phyloP scores from a whole-genome alignment of 306 rosid genomes.

The Crataegus laevigata region DNA sequence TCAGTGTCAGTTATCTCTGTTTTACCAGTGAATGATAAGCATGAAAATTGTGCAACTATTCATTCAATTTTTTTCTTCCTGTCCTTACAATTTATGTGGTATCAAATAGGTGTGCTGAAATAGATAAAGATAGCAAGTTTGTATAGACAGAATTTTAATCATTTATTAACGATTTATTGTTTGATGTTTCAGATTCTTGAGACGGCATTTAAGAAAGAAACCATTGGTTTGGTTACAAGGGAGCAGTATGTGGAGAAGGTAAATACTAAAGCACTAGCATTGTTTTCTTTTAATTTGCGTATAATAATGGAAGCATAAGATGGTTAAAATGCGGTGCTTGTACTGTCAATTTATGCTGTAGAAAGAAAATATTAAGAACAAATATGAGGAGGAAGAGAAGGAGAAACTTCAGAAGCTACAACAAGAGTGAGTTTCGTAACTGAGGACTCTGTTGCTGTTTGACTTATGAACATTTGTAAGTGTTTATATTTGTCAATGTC shows the following conservation, averaged over 20 bases:
- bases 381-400: slow-evolving; percentile 97
- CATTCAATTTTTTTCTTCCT: background rate
- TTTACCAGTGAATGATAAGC: background rate
- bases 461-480: background rate
- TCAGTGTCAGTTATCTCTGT: background rate
- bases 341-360: slow-evolving; percentile 14
- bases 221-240: slow-evolving; percentile 90
- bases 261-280: background rate
- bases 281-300: background rate
- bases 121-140: background rate
- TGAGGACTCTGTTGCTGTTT: background rate
- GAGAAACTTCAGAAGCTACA: slow-evolving; percentile 94
- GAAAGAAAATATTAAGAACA: slow-evolving; percentile 86
- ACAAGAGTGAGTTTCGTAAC: slow-evolving; percentile 54
- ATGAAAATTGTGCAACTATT: background rate
- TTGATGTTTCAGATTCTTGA: slow-evolving; percentile 68
- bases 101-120: background rate
- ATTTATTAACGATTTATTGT: background rate
- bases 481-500: background rate
- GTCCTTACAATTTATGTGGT: background rate
- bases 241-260: slow-evolving; percentile 98
- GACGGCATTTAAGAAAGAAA: slow-evolving; percentile 95
- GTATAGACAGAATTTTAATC: background rate
- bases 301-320: background rate
- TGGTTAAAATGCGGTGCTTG: background rate